Base-by-base conservation (phyloP, 768 basidiomycete species). In the Termitomyces sp. region DNA sequence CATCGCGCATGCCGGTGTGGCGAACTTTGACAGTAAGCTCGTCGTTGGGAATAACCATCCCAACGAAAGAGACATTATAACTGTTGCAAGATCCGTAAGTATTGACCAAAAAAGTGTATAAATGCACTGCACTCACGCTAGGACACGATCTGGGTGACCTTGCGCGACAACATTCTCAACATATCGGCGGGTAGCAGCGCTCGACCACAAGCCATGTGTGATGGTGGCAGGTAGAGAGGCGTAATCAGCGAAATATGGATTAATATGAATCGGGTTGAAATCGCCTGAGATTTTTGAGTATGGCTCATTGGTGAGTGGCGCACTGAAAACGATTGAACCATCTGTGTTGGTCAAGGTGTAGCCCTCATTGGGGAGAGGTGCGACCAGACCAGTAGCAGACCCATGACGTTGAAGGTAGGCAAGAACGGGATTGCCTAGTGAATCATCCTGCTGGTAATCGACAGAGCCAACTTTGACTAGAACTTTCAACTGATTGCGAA, bases 221-320 rank as follows among this genome's bases (percentile, higher is more conserved):
- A 99, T 98, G 10, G 97, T 99, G 14, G 91, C 89, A 26, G 96
- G 95, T 14, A 99, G 85, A 6, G 87, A 83, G 2, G 96, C 95
- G 61, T 89, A 92, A 69, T 94, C 88, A 24, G 97, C 85, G 77
- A 99, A 98, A 80, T 98, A 98, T 0, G 97, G 96, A 73, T 99
- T 98, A 71, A 97, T 79, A 70, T 99, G 97, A 64, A 99, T 99
- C 30, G 97, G 97, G 72, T 99, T 98, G 80, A 93, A 98, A 73
- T 99, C 96, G 46, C 96, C 95, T 0, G 97, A 99, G 49, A 95
- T 83, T 71, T 87, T 85, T 4, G 95, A 98, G 75, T 98, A 99
- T 2, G 94, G 90, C 72, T 96, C 92, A 68, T 99, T 99, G 48
- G 92, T 92, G 46, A 90, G 76, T 26, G 96, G 96, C 4, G 96